Base-by-base conservation (phyloP, 129 eudicot species). In the Helichrysum umbraculigerum region DNA sequence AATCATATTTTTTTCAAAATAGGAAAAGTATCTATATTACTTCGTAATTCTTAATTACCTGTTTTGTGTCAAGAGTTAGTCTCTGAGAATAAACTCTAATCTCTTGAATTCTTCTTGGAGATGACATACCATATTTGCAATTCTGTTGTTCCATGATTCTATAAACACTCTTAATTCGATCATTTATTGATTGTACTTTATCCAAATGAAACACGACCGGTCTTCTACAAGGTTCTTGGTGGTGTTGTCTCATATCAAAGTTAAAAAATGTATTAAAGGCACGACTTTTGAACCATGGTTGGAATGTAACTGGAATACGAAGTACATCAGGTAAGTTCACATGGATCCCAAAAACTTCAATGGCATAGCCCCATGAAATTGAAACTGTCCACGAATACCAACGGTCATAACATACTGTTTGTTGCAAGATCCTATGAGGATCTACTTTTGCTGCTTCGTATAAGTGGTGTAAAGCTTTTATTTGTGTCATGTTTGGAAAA, bases 321-420 rank as follows among this genome's bases (percentile, higher is more conserved):
- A 87, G 87, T 30, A 88, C 79, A 66, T 88, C 95, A 16, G 92
- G 95, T 71, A 91, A 87, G 44, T 79, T 83, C 63, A 70, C 72
- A 70, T 91, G 88, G 54, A 87, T 90, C 80, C 85, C 90, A 16
- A 86, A 86, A 19, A 91, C 80, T 78, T 91, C 91, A 74, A 89
- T 68, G 50, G 88, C 90, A 82, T 89, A 89, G 19, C 97, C 97
- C 97, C 97, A 91, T 9, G 96, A 83, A 32, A 89, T 58, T 57
- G 96, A 91, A 77, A 88, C 70, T 3, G 97, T 87, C 66, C 85
- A 61, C 21, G 87, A 85, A 59, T 81, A 80, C 56, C 82, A 78
- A 30, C 21, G 80, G 72, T 91, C 91, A 54, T 91, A 89, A 78
- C 97, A 91, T 35, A 91, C 85, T 21, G 91, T 82, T 63, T 85